phyloP scores from a whole-genome alignment of 2,329 filamentous ascomycete genomes.

The Magnaporthales sp. region DNA sequence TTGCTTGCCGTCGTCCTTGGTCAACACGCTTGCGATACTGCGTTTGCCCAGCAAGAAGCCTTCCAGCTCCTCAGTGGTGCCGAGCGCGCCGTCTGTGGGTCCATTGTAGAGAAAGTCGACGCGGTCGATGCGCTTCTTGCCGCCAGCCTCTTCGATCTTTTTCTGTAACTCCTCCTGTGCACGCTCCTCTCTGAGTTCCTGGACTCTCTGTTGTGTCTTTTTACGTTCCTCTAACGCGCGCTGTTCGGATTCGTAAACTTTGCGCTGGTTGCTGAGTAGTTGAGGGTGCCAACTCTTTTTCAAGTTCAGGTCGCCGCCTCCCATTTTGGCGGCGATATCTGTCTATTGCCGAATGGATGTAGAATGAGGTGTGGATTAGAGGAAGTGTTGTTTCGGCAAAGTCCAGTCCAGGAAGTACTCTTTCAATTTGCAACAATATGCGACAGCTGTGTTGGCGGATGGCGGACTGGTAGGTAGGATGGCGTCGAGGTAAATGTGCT shows the following conservation, averaged over 20 bases:
- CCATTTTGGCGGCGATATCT: constrained; percentile 50
- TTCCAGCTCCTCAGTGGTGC: constrained; percentile 81
- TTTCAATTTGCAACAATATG: neutral
- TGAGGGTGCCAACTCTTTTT: constrained; percentile 95
- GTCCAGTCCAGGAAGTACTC: neutral
- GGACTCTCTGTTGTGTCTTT: constrained; percentile 80
- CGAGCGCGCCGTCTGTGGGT: constrained; percentile 66
- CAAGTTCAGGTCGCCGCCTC: constrained; percentile 81
- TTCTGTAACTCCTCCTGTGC: constrained; percentile 85
- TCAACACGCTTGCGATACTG: constrained; percentile 73
- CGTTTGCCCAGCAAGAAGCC: constrained; percentile 89
- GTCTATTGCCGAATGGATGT: neutral
- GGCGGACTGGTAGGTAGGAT: too few species aligned
- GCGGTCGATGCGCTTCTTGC: constrained; percentile 67
- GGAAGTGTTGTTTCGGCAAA: neutral
- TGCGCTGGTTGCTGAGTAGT: constrained; percentile 81
- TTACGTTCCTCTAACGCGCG: constrained; percentile 93
- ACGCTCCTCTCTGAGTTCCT: constrained; percentile 90
- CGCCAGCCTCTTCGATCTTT: constrained; percentile 81
- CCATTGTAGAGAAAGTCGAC: constrained; percentile 99
- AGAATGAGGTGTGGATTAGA: neutral
- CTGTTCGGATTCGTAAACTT: constrained; percentile 86
- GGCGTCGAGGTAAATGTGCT: too few species aligned
- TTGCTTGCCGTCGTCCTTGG: constrained; percentile 72
- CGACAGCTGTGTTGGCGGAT: neutral